Conservation (phyloP, 1,284 basidiomycete genomes). For the Golubevia pallescens region DNA sequence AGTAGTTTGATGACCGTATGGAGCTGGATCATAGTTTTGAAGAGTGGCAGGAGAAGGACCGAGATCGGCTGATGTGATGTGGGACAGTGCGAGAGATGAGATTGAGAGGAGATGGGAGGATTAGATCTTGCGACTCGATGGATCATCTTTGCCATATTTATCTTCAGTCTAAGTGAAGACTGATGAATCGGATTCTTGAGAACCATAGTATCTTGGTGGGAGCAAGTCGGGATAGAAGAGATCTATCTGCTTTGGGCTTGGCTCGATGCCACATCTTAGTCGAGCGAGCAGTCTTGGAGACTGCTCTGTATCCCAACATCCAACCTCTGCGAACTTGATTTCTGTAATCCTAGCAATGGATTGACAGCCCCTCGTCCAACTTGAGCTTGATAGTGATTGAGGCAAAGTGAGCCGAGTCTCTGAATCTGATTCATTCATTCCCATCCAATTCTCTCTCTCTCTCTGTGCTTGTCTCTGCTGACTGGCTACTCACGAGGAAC, state of each 20-base stretch:
- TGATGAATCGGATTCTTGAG: no score
- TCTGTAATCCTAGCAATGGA: no score
- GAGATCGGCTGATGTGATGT: slow-evolving; percentile 10
- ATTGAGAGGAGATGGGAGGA: background rate
- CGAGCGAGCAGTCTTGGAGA: no score
- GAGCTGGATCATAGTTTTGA: slow-evolving; percentile 1
- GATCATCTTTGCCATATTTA: no score
- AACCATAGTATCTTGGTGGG: no score
- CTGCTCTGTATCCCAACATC: no score
- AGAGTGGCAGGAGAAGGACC: slow-evolving; percentile 11
- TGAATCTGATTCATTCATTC: background rate
- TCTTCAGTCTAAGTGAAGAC: no score
- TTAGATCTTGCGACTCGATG: no score
- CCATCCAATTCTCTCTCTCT: background rate
- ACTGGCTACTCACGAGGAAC: slow-evolving; percentile 29
- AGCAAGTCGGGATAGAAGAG: background rate
- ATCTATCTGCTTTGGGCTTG: background rate
- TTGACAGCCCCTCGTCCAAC: no score
- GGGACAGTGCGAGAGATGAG: background rate
- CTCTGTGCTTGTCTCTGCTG: background rate
- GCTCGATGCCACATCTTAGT: background rate
- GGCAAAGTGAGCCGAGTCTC: no score
- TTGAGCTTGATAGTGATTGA: no score
- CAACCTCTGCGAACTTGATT: no score
- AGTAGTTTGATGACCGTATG: background rate